Evolutionary conservation across 768 basidiomycete genomes (phyloP), one percentile per base, ranked within the genome.

Genomic region (Auricularia cornea): DNA sequence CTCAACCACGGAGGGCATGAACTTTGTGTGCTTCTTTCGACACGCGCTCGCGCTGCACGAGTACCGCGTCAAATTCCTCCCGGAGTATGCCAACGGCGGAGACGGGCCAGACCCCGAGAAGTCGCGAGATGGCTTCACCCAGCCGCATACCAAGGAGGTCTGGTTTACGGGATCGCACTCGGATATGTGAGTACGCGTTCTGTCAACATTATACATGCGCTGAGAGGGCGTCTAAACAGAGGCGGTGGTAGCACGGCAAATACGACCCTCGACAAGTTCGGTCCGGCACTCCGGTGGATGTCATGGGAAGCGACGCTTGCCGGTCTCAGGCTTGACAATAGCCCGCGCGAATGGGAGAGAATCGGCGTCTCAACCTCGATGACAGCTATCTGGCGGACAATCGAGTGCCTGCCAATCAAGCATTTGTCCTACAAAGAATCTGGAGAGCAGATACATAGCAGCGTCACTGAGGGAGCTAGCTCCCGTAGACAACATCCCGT

Each of bases 1-100:
- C 4, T 65, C 62, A 28, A 76, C 77, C 5, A 71, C 44, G 6
- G 44, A 70, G 20, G 64, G 63, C 10, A 68, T 69, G 2, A 66
- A 73, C 32, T 74, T 78, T 60, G 70, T 80, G 5, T 78, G 77
- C 51, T 73, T 71, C 54, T 81, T 81, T 62, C 75, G 80, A 5
- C 80, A 81, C 67, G 80, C 79, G 1, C 70, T 81, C 4, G 80
- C 81, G 1, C 69, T 81, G 29, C 80, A 81, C 62, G 81, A 81
- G 56, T 70, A 75, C 29, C 75, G 81, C 6, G 79, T 81, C 41
- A 81, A 80, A 59, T 81, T 80, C 64, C 63, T 79, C 2, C 81
- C 81, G 0, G 79, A 81, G 62, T 79, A 77, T 56, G 77, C 68
- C 0, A 68, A 76, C 29, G 75, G 73, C 0, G 73, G 72, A 48